Evolutionary conservation across 2,329 filamentous ascomycete genomes (phyloP).

Genomic region (Nectriaceae sp.): DNA sequence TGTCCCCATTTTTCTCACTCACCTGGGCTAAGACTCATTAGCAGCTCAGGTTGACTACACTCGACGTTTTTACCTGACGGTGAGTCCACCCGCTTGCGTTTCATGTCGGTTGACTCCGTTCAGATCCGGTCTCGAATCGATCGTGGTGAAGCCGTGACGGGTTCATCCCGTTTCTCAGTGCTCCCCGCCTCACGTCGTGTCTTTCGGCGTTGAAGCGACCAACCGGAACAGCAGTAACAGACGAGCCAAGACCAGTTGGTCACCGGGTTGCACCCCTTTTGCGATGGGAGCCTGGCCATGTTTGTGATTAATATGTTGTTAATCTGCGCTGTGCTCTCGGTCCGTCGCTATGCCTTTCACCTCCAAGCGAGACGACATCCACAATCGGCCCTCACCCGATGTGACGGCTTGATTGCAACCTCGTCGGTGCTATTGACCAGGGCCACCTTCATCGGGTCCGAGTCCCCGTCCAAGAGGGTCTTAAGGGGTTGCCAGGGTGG

Average conservation of each 20-base stretch:
- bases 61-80: neutral
- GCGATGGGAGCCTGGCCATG: neutral
- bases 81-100: neutral
- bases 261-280: neutral
- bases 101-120: too few species aligned
- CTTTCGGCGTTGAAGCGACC: too few species aligned
- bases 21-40: neutral
- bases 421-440: conserved; percentile 1
- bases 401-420: conserved; percentile 2
- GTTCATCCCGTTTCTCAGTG: neutral
- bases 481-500: conserved; percentile 6
- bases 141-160: neutral
- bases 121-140: neutral
- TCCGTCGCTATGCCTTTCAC: neutral
- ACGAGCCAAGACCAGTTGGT: neutral
- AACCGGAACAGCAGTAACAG: neutral
- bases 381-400: neutral
- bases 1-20: neutral
- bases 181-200: too few species aligned
- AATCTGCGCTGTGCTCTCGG: neutral
- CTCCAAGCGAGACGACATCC: neutral
- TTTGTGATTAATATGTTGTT: neutral
- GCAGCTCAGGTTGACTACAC: neutral
- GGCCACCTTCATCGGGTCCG: conserved; percentile 3
- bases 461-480: conserved; percentile 4